A percentile compares a stretch with the other conserved stretches of the same genome.
Conservation (phyloP, 2,329 filamentous ascomycete species). For the Clarireedia paspali region DNA sequence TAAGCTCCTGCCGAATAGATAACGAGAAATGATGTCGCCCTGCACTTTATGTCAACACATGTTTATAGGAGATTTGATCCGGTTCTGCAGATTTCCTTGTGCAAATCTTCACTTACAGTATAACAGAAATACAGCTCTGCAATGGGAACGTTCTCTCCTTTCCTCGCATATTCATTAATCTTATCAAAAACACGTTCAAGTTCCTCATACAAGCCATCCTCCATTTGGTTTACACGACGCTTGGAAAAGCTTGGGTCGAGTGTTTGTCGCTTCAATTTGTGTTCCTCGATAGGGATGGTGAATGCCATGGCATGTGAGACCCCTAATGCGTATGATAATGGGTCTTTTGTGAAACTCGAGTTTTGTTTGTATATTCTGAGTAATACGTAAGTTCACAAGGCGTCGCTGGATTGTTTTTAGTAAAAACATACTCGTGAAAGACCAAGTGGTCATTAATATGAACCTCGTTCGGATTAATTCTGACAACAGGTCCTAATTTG, state of each 20-base stretch:
- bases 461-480: conserved; percentile 15
- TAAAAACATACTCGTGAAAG: neutral
- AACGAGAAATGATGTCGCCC: neutral
- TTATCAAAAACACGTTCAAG: neutral
- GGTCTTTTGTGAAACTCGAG: neutral
- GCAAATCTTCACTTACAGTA: neutral
- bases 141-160: neutral
- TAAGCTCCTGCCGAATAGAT: neutral
- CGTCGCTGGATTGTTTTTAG: no score
- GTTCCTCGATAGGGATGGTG: neutral
- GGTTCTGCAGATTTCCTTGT: no score
- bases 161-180: neutral
- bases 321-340: neutral
- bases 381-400: no score
- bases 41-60: neutral
- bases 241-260: neutral
- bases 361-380: neutral
- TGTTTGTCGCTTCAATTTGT: neutral
- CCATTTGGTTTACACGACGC: neutral
- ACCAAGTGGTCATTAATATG: conserved; percentile 7
- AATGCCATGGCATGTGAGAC: neutral
- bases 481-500: conserved; percentile 14
- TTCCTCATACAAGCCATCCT: neutral
- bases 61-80: no score
- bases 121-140: neutral